phyloP scores from a whole-genome alignment of 2,329 filamentous ascomycete genomes.

The Penicillium occitanis region DNA sequence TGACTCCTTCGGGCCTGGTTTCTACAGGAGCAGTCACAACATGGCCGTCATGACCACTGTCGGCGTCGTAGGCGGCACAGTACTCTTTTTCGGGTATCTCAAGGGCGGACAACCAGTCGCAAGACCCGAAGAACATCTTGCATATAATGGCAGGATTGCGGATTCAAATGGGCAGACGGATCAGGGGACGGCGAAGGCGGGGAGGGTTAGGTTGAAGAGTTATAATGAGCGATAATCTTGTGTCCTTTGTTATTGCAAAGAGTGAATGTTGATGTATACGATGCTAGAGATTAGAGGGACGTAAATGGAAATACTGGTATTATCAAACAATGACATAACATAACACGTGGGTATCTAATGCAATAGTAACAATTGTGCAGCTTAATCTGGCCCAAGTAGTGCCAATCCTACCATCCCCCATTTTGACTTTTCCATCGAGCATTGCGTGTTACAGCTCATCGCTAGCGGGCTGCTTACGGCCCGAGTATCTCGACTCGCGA shows the following conservation, averaged over 20 bases:
- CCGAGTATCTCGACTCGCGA: slow-evolving; percentile 10
- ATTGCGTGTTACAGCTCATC: neutral
- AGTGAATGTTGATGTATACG: neutral
- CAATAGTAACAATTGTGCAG: slow-evolving; percentile 1
- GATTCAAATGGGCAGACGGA: slow-evolving; percentile 14
- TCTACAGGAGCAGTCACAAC: slow-evolving; percentile 25
- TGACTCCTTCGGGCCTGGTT: neutral
- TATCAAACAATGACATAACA: neutral
- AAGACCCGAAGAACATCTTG: slow-evolving; percentile 24
- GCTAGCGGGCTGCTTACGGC: neutral
- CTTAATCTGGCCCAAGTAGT: neutral
- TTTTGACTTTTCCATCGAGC: neutral
- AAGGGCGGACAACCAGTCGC: slow-evolving; percentile 22
- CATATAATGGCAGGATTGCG: slow-evolving; percentile 22
- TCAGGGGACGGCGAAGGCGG: slow-evolving; percentile 24
- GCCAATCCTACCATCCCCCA: neutral
- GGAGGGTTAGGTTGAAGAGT: slow-evolving; percentile 8
- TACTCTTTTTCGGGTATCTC: slow-evolving; percentile 26
- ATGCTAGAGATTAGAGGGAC: neutral
- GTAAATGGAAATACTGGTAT: too few species aligned
- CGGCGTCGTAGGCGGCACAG: slow-evolving; percentile 26
- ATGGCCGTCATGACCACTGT: slow-evolving; percentile 27
- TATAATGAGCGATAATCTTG: slow-evolving; percentile 13
- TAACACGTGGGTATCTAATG: slow-evolving; percentile 16
- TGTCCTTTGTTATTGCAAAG: neutral